Evolutionary conservation across 2,329 filamentous ascomycete genomes (phyloP).

Genomic region (Ascosphaera aggregata): DNA sequence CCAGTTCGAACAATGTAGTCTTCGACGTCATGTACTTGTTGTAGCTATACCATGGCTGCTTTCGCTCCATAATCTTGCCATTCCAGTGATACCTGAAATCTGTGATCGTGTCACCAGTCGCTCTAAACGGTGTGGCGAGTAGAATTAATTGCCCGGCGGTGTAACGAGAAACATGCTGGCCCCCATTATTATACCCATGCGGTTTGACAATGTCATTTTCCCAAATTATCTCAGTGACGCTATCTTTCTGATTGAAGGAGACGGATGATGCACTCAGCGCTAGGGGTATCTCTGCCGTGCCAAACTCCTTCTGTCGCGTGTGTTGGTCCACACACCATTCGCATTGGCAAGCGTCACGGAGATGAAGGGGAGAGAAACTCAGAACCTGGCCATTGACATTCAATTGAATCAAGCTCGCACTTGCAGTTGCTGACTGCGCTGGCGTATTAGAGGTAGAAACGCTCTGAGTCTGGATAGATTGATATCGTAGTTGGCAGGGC

Average conservation of each 20-base stretch:
- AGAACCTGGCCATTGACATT: neutral
- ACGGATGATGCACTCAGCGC: constrained; percentile 5
- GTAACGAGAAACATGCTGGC: constrained; percentile 21
- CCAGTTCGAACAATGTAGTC: constrained; percentile 32
- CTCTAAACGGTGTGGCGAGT: constrained; percentile 6
- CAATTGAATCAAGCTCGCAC: neutral
- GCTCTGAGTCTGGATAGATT: neutral
- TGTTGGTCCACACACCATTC: constrained; percentile 28
- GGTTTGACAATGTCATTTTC: constrained; percentile 6
- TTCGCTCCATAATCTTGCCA: constrained; percentile 19
- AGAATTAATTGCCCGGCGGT: constrained; percentile 1
- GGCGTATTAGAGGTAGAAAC: neutral
- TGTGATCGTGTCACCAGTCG: neutral
- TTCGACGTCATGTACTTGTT: constrained; percentile 43
- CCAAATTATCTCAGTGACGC: neutral
- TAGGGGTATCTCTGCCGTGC: constrained; percentile 37
- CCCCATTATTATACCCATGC: constrained; percentile 13
- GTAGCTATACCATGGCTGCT: constrained; percentile 37
- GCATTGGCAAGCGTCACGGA: constrained; percentile 35
- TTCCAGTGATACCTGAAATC: constrained; percentile 10
- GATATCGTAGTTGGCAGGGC: neutral
- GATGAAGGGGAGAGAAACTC: constrained; percentile 4
- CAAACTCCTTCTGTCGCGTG: constrained; percentile 41
- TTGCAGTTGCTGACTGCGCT: neutral
- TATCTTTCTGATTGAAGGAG: neutral